These are phyloP conservation scores for Solanum corneliomulleri DNA, from an alignment of 257 asterid genomes.

Conservation along the genomic window DNA sequence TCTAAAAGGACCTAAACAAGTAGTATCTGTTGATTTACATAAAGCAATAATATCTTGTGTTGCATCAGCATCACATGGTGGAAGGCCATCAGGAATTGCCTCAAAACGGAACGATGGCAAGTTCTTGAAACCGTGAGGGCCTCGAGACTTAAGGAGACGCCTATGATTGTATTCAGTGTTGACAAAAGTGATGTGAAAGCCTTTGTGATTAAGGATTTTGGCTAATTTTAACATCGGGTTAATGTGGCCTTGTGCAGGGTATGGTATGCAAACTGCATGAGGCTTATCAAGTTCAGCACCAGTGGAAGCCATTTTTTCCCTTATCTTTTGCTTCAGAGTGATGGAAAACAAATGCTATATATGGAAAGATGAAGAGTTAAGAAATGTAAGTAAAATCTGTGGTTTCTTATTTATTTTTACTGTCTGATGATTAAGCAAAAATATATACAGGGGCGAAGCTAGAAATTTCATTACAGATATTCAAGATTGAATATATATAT, in stretches of 20 bases:
- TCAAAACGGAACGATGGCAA: slow-evolving; percentile 14
- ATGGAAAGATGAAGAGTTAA: background rate
- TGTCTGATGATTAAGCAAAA: too few relatives aligned
- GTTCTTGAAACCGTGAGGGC: slow-evolving; percentile 9
- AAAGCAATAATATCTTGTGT: slow-evolving; percentile 14
- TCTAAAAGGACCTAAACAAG: slow-evolving; percentile 9
- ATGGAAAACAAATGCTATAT: background rate
- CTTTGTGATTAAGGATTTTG: slow-evolving; percentile 18
- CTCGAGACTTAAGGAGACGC: slow-evolving; percentile 16
- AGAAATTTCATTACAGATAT: too few relatives aligned
- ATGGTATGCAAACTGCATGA: slow-evolving; percentile 23
- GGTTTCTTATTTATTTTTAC: too few relatives aligned
- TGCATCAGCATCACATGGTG: slow-evolving; percentile 13
- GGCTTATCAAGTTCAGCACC: slow-evolving; percentile 2
- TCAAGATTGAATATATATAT: too few relatives aligned
- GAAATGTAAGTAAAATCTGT: too few relatives aligned
- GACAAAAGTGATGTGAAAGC: slow-evolving; percentile 10
- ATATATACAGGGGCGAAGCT: too few relatives aligned
- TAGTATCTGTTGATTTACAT: slow-evolving; percentile 5
- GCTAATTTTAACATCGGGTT: slow-evolving; percentile 20
- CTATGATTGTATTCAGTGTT: slow-evolving; percentile 10
- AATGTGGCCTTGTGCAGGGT: slow-evolving; percentile 27
- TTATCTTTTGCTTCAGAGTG: background rate
- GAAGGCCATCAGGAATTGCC: slow-evolving; percentile 25
- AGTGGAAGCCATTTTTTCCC: slow-evolving; percentile 6